phyloP scores from a whole-genome alignment of 2,329 filamentous ascomycete genomes.

The Didymella glomerata region DNA sequence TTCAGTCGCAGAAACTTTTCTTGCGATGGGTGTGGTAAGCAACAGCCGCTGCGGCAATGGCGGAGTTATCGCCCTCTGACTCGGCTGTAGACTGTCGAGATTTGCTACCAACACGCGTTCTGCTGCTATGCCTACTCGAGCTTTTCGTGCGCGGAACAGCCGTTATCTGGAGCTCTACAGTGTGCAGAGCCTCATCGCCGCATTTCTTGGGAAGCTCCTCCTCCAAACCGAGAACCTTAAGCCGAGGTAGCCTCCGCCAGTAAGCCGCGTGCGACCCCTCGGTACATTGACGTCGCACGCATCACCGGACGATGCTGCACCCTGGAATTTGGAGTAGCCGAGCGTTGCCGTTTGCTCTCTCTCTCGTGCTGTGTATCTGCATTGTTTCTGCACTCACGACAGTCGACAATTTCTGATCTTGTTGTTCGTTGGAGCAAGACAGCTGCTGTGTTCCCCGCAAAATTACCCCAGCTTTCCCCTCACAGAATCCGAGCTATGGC shows the following conservation, averaged over 20 bases:
- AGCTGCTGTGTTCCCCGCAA: conserved; percentile 33
- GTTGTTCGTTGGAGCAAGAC: conserved; percentile 26
- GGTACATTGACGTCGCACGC: conserved; percentile 35
- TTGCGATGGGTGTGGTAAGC: conserved; percentile 27
- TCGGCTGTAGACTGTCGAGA: conserved; percentile 25
- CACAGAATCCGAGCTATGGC: conserved; percentile 62
- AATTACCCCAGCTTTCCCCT: conserved; percentile 42
- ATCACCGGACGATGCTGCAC: conserved; percentile 16
- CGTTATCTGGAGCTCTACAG: not conserved
- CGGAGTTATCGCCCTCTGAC: conserved; percentile 29
- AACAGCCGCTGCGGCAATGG: conserved; percentile 17
- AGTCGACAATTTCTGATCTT: conserved; percentile 5
- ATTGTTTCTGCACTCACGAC: conserved; percentile 13
- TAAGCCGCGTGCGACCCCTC: conserved; percentile 41
- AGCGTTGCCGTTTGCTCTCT: conserved; percentile 41
- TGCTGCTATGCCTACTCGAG: conserved; percentile 3
- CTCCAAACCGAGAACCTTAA: conserved; percentile 25
- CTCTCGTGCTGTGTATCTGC: conserved; percentile 21
- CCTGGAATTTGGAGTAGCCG: conserved; percentile 38
- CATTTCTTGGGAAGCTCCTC: conserved; percentile 16
- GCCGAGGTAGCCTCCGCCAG: conserved; percentile 45
- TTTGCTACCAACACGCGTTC: conserved; percentile 26
- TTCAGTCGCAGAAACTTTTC: conserved; percentile 12
- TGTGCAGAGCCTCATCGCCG: conserved; percentile 3
- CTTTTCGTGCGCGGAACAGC: conserved; percentile 12